Base-by-base conservation (phyloP, 2,329 filamentous ascomycete species). In the Epichloe brachyelytri region DNA sequence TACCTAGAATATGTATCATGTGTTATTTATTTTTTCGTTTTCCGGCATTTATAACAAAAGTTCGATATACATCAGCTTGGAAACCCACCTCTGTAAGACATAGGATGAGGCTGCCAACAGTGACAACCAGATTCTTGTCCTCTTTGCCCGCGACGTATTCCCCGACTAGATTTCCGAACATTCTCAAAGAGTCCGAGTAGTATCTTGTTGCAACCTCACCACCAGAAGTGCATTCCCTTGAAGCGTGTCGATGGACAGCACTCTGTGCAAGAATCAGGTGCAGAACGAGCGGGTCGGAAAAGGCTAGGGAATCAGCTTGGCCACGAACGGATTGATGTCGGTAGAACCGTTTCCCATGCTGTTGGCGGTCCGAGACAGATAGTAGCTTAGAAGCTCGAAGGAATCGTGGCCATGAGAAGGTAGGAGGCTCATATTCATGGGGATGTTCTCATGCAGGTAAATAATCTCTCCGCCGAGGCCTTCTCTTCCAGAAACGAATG, bases 271-370 rank as follows among this genome's bases (percentile, higher is more conserved):
- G 65, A 17, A 75, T 66, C 3, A 75, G 66, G 41, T 74, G 71
- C 3, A 74, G 49, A 2, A 74, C 63, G 0, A 75, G 63, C 3
- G 71, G 67, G 46, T 70, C 71, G 36, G 67, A 68, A 38, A 74
- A 74, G 3, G 71, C 69, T 2, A 75, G 53, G 71, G 71, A 4
- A 74, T 65, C 22, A 75, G 64, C 48, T 73, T 70, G 26, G 68
- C 66, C 17, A 73, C 59, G 47, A 74, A 73, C 0, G 71, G 72
- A 43, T 75, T 74, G 41, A 70, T 60, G 1, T 66, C 63, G 0
- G 71, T 72, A 1, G 71, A 71, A 0, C 70, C 71, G 50, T 74
- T 74, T 34, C 68, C 71, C 71, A 74, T 73, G 48, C 69, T 72
- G 43, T 68, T 67, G 15, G 70, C 67, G 0, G 71, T 74, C 2